Percentiles rank a stretch among this genome's conserved stretches.
phyloP scores from a whole-genome alignment of 2,329 filamentous ascomycete species.

The Talaromyces islandicus region DNA sequence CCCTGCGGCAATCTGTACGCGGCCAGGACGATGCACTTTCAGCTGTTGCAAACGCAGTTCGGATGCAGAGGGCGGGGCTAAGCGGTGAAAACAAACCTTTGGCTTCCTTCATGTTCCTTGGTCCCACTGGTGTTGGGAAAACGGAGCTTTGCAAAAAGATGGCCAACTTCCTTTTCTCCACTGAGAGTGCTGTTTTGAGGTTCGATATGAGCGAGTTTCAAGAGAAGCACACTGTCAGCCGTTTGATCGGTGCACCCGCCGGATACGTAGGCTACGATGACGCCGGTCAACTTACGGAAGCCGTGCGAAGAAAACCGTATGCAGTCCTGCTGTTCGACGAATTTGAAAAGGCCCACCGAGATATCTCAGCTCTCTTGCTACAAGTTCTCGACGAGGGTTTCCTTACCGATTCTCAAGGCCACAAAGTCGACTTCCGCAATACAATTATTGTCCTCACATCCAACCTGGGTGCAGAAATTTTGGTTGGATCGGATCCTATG shows the following conservation, averaged over 20 bases:
- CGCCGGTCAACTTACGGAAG: conserved; percentile 91
- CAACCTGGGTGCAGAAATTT: conserved; percentile 86
- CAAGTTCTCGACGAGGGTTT: conserved; percentile 96
- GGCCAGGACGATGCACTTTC: conserved; percentile 92
- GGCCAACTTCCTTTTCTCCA: conserved; percentile 87
- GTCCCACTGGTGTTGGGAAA: conserved; percentile 93
- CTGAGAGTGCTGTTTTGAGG: conserved; percentile 79
- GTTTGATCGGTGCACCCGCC: conserved; percentile 86
- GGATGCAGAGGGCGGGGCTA: conserved; percentile 86
- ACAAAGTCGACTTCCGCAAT: conserved; percentile 94
- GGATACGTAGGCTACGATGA: conserved; percentile 97
- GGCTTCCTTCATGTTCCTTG: conserved; percentile 95
- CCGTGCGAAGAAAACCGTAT: conserved; percentile 89
- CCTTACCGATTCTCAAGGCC: conserved; percentile 89
- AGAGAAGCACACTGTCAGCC: conserved; percentile 91
- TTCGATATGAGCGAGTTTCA: conserved; percentile 99
- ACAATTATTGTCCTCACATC: conserved; percentile 95
- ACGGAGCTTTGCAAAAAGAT: conserved; percentile 97
- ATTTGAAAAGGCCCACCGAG: conserved; percentile 94
- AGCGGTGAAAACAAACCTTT: conserved; percentile 87
- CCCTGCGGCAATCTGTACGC: conserved; percentile 72
- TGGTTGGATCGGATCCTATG: conserved; percentile 65
- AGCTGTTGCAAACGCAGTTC: conserved; percentile 85
- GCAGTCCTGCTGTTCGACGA: conserved; percentile 93
- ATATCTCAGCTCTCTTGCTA: conserved; percentile 84